Percentiles rank a stretch among this genome's conserved stretches.
phyloP scores from a whole-genome alignment of 768 basidiomycete genomes.

The Ramaria sp. region DNA sequence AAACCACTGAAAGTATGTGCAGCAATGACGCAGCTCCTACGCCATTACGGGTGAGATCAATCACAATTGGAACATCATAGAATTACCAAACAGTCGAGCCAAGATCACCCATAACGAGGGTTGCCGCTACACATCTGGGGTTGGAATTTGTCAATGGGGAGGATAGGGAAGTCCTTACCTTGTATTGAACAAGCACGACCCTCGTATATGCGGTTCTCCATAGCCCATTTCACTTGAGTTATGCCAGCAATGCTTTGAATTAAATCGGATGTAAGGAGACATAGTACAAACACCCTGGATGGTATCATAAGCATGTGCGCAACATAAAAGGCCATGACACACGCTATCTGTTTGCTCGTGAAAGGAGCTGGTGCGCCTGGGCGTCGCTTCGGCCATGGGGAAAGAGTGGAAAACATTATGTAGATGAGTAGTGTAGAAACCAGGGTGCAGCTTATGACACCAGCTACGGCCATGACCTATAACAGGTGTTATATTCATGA shows the following conservation, averaged over 20 bases:
- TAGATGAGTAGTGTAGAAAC: constrained; percentile 5
- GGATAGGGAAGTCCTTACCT: background rate
- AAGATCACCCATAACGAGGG: constrained; percentile 6
- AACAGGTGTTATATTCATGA: background rate
- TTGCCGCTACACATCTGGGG: background rate
- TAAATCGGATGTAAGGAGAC: constrained; percentile 4
- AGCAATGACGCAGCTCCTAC: constrained; percentile 9
- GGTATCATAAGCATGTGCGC: background rate
- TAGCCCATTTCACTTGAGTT: constrained; percentile 7
- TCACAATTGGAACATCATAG: background rate
- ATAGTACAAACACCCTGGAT: constrained; percentile 4
- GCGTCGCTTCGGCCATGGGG: background rate
- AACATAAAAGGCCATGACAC: background rate
- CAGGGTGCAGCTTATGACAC: constrained; percentile 5
- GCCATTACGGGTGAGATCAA: background rate
- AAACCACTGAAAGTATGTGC: constrained; percentile 6
- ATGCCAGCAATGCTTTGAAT: constrained; percentile 7
- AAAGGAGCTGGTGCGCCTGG: background rate
- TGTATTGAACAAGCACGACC: constrained; percentile 2
- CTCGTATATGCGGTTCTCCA: constrained; percentile 2
- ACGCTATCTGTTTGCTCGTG: constrained; percentile 7
- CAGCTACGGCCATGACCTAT: constrained; percentile 8
- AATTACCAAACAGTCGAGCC: constrained; percentile 5
- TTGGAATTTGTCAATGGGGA: background rate
- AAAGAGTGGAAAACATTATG: constrained; percentile 1